Base-by-base conservation (phyloP, 768 basidiomycete species). In the Pleurotus citrinopileatus region DNA sequence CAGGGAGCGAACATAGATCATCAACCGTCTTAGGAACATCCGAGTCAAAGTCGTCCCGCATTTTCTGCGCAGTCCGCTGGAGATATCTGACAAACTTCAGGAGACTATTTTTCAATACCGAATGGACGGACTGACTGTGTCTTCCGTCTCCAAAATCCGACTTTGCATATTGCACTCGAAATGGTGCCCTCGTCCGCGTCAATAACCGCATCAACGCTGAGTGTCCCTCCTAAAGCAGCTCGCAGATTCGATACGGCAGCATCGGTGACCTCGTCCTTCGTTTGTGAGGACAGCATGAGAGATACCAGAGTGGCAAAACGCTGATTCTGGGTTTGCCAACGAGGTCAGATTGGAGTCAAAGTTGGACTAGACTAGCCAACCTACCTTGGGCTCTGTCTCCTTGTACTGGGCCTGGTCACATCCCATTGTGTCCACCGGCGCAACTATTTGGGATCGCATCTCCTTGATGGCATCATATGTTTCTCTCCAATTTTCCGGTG, bases 271-370 rank as follows among this genome's bases (percentile, higher is more conserved):
- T 91, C 84, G 64, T 96, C 94, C 62, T 95, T 98, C 3, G 96
- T 98, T 66, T 98, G 96, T 1, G 93, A 93, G 8, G 91, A 94
- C 2, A 98, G 80, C 93, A 98, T 97, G 42, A 99, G 76, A 2
- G 94, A 92, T 5, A 99, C 81, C 19, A 99, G 83, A 3, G 88
- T 91, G 7, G 90, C 79, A 56, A 92, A 89, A 2, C 95, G 86
- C 46, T 81, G 79, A 53, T 84, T 92, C 92, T 95, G 64, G 5
- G 13, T 45, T 32, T 34, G 51, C 12, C 23, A 42, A 29, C 52
- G 53, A 36, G n/a, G 10, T 47, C 54, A 19, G 42, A n/a, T n/a
- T n/a, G n/a, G n/a, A n/a, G n/a, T n/a, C n/a, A n/a, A n/a, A n/a
- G n/a, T n/a, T n/a, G n/a, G n/a, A n/a, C n/a, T n/a, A n/a, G n/a